phyloP scores from a whole-genome alignment of 2,329 filamentous ascomycete species.

The Didymella pinodella region DNA sequence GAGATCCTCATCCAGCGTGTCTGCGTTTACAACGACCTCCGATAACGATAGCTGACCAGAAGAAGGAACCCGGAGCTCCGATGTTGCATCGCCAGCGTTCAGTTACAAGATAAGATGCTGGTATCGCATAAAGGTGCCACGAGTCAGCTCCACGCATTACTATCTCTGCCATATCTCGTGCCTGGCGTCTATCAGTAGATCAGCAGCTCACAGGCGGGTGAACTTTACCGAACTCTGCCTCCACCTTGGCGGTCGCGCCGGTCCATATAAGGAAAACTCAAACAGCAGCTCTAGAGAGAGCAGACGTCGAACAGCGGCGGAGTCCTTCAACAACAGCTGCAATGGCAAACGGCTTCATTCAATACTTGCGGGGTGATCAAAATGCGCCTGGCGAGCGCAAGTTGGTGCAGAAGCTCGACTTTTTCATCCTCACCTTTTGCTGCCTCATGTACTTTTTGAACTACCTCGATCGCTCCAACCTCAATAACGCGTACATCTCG shows the following conservation, averaged over 20 bases:
- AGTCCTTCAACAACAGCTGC: constrained; percentile 2
- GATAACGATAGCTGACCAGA: constrained; percentile 27
- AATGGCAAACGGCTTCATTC: constrained; percentile 41
- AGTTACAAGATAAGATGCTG: constrained; percentile 22
- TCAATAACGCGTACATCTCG: constrained; percentile 54
- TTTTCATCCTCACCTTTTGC: constrained; percentile 71
- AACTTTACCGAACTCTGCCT: constrained; percentile 18
- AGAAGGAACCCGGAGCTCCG: constrained; percentile 13
- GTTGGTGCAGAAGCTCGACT: constrained; percentile 67
- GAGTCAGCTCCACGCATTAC: constrained; percentile 25
- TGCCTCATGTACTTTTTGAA: constrained; percentile 57
- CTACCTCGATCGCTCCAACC: constrained; percentile 51
- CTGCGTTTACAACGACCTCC: constrained; percentile 9
- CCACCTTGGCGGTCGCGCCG: constrained; percentile 10
- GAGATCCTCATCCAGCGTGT: neutral
- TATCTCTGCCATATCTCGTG: constrained; percentile 25
- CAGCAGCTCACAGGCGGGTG: constrained; percentile 15
- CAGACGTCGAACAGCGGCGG: neutral
- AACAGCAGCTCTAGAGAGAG: neutral
- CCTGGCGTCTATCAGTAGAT: constrained; percentile 16
- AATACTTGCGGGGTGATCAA: constrained; percentile 48
- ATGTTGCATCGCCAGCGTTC: constrained; percentile 3
- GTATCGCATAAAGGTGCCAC: constrained; percentile 7
- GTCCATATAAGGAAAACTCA: constrained; percentile 16
- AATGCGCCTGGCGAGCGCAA: constrained; percentile 51